Evolutionary conservation across 306 rosid genomes (phyloP).

Genomic region (Crotalaria pallida): DNA sequence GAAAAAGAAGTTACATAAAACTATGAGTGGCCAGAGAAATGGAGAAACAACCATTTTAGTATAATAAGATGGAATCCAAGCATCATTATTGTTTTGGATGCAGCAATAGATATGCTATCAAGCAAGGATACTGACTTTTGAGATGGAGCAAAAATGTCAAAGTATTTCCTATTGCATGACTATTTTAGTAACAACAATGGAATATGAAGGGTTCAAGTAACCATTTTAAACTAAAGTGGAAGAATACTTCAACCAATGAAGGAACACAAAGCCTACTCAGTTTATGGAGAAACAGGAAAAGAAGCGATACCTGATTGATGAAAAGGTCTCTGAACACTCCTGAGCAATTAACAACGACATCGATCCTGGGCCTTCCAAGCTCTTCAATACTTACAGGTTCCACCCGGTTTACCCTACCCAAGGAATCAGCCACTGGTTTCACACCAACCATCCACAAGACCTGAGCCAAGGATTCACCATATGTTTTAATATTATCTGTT

Average conservation of each 20-base stretch:
- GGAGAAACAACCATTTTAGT: background rate
- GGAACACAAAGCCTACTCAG: background rate
- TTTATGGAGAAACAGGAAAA: background rate
- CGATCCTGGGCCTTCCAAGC: constrained; percentile 98
- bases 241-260: background rate
- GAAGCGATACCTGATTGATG: constrained; percentile 80
- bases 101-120: background rate
- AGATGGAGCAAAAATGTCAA: background rate
- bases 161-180: background rate
- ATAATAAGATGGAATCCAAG: background rate
- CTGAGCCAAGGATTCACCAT: constrained; percentile 94
- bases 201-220: background rate
- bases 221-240: background rate
- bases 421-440: constrained; percentile 67
- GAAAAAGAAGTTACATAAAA: background rate
- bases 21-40: constrained; percentile 15
- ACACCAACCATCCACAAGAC: constrained; percentile 99
- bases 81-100: background rate
- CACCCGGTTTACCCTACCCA: constrained; percentile 86
- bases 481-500: constrained; percentile 92
- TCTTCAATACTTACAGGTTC: constrained; percentile 83
- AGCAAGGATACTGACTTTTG: background rate
- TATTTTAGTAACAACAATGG: background rate
- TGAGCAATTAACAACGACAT: constrained; percentile 95
- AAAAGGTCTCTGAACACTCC: constrained; percentile 99